Evolutionary conservation across 2,329 filamentous ascomycete genomes (phyloP), one percentile per base, ranked within the genome.

Genomic region (Pseudopithomyces chartarum): DNA sequence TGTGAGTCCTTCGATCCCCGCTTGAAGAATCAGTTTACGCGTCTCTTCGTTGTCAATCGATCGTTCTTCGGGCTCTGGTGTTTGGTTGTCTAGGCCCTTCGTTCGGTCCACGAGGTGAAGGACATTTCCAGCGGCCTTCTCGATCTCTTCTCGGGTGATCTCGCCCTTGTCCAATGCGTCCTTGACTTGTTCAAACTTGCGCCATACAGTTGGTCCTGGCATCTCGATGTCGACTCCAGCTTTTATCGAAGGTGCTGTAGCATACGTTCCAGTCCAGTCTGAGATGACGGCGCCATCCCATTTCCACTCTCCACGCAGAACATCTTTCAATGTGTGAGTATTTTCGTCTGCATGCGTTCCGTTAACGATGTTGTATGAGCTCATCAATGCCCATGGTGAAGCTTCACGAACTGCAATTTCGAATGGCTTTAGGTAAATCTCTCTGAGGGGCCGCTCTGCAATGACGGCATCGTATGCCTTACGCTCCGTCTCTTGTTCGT

Each of bases 341-440:
- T 74, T 69, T 54, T 74, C 69, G 59, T 78, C 76, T 15, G 76
- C 74, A 50, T 78, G 76, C 22, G 83, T 73, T 4, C 87, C 87
- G 68, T 90, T 90, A 62, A 90, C 75, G 29, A 87, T 77, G 63
- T 90, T 90, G 66, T 90, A 90, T 1, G 86, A 86, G 4, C 84
- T 84, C 87, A 90, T 90, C 43, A 90, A 73, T 5, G 86, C 86
- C 86, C 87, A 88, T 2, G 87, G 87, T 54, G 71, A 86, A 13
- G 87, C 85, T 61, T 90, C 86, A 43, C 87, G 81, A 38, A 91
- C 79, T 0, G 87, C 87, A 66, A 91, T 90, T 75, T 91, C 88
- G 61, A 91, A 91, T 0, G 89, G 89, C 44, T 87, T 85, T n/a
- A 91, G 82, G 62, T 91, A 91, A 0, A 91, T 78, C 68, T 91